phyloP scores from a whole-genome alignment of 2,329 filamentous ascomycete genomes.

The Aspergillus sp. region DNA sequence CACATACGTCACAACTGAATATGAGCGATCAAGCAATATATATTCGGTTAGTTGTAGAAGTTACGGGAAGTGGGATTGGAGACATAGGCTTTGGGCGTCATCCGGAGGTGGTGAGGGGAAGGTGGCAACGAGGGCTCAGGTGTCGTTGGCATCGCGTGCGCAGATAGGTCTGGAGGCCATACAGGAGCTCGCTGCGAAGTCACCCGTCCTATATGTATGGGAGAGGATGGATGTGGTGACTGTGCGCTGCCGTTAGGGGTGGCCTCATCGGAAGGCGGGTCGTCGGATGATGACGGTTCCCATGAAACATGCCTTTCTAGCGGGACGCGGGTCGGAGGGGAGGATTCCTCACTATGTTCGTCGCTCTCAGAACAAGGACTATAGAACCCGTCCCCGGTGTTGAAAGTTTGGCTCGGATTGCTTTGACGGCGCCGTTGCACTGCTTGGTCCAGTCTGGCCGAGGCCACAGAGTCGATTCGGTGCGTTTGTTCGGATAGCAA shows the following conservation, averaged over 20 bases:
- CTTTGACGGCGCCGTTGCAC: not conserved
- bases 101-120: constrained; percentile 15
- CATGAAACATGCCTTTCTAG: constrained; percentile 9
- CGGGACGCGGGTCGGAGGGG: constrained; percentile 7
- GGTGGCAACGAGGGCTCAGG: constrained; percentile 16
- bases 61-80: not conserved
- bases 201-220: constrained; percentile 9
- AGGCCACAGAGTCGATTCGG: constrained; percentile 7
- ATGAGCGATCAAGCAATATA: too few relatives aligned
- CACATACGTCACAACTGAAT: too few relatives aligned
- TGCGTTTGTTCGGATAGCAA: constrained; percentile 21
- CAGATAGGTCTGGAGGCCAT: not conserved
- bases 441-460: not conserved
- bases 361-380: constrained; percentile 11
- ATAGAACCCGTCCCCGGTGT: constrained; percentile 8
- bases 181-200: not conserved
- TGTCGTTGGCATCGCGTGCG: constrained; percentile 3
- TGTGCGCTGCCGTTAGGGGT: not conserved
- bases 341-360: constrained; percentile 10
- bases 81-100: constrained; percentile 20
- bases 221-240: constrained; percentile 8
- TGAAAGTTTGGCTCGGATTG: not conserved
- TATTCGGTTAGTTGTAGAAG: not conserved
- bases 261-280: constrained; percentile 4
- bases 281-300: constrained; percentile 8